Base-by-base conservation (phyloP, 495 filamentous ascomycete genomes). In the Tuber magnatum region DNA sequence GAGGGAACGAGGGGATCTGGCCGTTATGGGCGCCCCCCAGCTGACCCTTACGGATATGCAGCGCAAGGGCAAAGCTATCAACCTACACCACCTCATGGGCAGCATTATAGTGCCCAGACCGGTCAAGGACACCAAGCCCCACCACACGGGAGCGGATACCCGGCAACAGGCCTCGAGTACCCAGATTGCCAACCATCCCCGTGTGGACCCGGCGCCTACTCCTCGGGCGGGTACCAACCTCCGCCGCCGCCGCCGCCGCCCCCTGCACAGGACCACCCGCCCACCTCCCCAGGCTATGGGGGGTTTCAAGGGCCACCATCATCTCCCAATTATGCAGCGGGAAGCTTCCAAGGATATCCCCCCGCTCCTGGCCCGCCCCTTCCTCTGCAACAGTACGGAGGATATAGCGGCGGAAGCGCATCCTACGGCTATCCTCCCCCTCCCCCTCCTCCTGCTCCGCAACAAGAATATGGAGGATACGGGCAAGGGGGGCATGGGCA, bases 41-140 rank as follows among this genome's bases (percentile, higher is more conserved):
- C 56, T 35, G 28, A 65, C 56, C 56, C 56, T 35, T 65, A 65
- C 28, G 74, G 46, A 20, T 75, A 75, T 24, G 48, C 41, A 12
- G 65, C 68, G 39, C 77, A 78, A 28, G 70, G 46, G 16, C 71
- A 78, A 68, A 72, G 65, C 22, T 80, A 80, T 72, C 74, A 80
- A 41, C n/a, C 74, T 7, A 74, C 75, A 18, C 40, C 78, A 3
- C 74, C 79, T 70, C 71, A 74, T 69, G 69, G 71, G 22, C 71
- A 80, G 39, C 77, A 75, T 38, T 69, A 48, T 9, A 44, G 71
- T 43, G 70, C 46, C 38, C 75, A 74, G 39, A 46, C 65, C 10
- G 65, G 44, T 2, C 71, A 69, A 1, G 72, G 74, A 28, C 77
- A 73, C 39, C 78, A 80, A 69, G 61, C 76, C n/a, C 70, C 69